Conservation (phyloP, 2,329 filamentous ascomycete species). For the Colletotrichum tanaceti region DNA sequence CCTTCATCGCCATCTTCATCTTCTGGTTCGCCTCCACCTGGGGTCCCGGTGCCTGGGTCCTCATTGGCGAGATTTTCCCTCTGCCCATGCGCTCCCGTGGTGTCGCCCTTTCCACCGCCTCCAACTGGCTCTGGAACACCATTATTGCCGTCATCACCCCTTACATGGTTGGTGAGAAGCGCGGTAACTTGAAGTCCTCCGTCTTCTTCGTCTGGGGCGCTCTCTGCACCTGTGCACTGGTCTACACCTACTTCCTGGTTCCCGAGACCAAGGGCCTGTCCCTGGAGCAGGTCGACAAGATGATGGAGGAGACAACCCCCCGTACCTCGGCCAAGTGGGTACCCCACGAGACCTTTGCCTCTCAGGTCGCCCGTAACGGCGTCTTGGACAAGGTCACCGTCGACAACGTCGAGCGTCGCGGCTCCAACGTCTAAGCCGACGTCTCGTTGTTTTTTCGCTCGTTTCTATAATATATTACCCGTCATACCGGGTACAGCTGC, state of each 20-base stretch:
- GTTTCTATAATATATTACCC: constrained; percentile 26
- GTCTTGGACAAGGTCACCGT: constrained; percentile 48
- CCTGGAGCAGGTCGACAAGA: constrained; percentile 84
- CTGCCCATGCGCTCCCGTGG: constrained; percentile 89
- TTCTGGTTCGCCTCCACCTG: constrained; percentile 92
- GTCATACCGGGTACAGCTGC: constrained; percentile 9
- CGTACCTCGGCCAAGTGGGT: constrained; percentile 82
- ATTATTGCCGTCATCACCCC: constrained; percentile 77
- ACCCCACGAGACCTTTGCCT: constrained; percentile 76
- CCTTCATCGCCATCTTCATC: constrained; percentile 93
- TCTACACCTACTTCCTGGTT: constrained; percentile 79
- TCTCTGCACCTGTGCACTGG: constrained; percentile 68
- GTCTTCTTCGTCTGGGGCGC: constrained; percentile 83
- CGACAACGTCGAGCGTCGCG: constrained; percentile 47
- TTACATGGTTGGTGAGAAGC: constrained; percentile 71
- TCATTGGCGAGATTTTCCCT: constrained; percentile 92
- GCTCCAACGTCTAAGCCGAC: constrained; percentile 48
- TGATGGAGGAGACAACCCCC: constrained; percentile 88
- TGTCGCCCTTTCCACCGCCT: constrained; percentile 86
- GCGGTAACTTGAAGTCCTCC: constrained; percentile 74
- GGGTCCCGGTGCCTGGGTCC: constrained; percentile 83
- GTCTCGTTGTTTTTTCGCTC: constrained; percentile 44
- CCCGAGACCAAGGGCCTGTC: constrained; percentile 81
- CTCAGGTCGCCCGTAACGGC: constrained; percentile 54
- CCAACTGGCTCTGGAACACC: constrained; percentile 94